A percentile compares a stretch with the other conserved stretches of the same genome.
These are phyloP conservation scores for Fusarium camptoceras DNA, from an alignment of 2,329 filamentous ascomycete genomes.

Conservation along the genomic window DNA sequence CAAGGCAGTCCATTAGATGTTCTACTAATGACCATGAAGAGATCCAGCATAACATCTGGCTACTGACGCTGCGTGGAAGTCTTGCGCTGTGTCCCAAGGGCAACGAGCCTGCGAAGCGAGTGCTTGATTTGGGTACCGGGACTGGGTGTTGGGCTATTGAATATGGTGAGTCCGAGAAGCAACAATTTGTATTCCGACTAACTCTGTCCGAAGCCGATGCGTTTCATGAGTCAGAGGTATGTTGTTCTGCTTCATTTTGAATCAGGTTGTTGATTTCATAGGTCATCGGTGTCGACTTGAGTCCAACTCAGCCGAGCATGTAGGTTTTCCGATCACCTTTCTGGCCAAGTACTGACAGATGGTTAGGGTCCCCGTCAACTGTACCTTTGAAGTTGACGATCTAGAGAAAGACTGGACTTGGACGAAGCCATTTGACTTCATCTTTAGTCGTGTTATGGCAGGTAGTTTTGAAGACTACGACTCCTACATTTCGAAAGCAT, in stretches of 20 bases:
- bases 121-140: slow-evolving; percentile 9
- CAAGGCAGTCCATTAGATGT: neutral
- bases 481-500: neutral
- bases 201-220: neutral
- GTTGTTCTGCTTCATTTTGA: fast-evolving
- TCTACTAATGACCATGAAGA: neutral
- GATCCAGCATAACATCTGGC: neutral
- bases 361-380: slow-evolving; percentile 1
- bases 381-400: slow-evolving; percentile 13
- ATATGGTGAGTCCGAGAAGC: neutral
- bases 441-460: neutral
- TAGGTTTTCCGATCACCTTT: neutral
- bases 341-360: neutral
- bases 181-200: fast-evolving
- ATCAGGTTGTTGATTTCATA: neutral
- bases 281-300: slow-evolving; percentile 21
- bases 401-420: slow-evolving; percentile 23
- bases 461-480: neutral
- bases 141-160: slow-evolving; percentile 30
- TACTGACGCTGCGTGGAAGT: neutral
- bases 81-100: slow-evolving; percentile 9
- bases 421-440: neutral
- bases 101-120: neutral
- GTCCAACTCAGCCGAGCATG: slow-evolving; percentile 16
- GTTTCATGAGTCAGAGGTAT: slow-evolving; percentile 1